Evolutionary conservation across 2,329 filamentous ascomycete species (phyloP), one percentile per base, ranked within the genome.

Genomic region (Aspergillus sp.): DNA sequence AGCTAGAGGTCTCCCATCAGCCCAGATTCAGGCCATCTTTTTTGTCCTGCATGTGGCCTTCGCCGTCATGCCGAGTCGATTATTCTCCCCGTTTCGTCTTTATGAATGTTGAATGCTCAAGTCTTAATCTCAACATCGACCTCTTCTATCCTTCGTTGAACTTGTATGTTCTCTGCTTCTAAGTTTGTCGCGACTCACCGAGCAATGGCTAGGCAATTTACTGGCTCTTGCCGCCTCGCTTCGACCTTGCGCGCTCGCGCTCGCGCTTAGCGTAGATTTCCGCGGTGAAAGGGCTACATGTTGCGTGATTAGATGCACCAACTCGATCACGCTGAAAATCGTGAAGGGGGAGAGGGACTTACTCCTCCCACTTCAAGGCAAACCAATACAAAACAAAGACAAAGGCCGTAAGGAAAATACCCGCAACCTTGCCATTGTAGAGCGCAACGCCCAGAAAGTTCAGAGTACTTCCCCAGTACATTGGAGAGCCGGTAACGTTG

Each of bases 401-500:
- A 78, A 90, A 82, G 15, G 75, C 80, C 0, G 91, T 92, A 67
- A 97, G 74, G 51, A 93, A 69, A 39, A 98, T 66, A 1, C 95
- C 95, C 1, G 93, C 95, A 0, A 92, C 92, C 78, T 92, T 95
- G 55, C 90, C 92, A 69, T 87, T 91, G 73, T 91, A 86, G 57
- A 99, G 77, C 5, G 93, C 91, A 2, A 89, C 90, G 23, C 91
- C 95, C 57, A 98, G 78, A 78, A 99, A 99, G 78, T 89, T 93
- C 83, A 96, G 83, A 23, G 93, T 95, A 61, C 88, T 91, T 58
- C 95, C 95, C 79, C 92, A 90, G 81, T 99, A 99, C 95, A 99
- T 99, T 62, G 95, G 95, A 52, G 91, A 89, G 64, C 87, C 85
- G 55, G 89, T 93, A 60, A 98, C 84, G 76, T 90, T 98, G 83